Base-by-base conservation (phyloP, 2,329 filamentous ascomycete species). In the Plectosphaerella sp. region DNA sequence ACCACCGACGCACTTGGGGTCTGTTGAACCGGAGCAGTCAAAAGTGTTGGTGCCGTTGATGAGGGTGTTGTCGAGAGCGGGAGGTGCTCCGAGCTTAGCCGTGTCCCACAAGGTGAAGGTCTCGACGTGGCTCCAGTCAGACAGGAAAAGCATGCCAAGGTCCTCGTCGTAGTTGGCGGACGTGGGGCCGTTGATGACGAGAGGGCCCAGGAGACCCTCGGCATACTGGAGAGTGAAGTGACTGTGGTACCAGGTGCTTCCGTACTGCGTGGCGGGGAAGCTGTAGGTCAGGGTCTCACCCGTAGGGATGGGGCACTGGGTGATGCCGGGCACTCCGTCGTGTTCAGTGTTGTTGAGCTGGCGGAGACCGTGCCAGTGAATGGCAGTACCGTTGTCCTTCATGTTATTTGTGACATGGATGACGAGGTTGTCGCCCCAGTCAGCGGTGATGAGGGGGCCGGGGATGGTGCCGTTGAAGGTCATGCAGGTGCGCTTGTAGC, bases 391-490 rank as follows among this genome's bases (percentile, higher is more conserved):
- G 39, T 65, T 64, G 12, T 59, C 59, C 6, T 73, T 74, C 4
- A 87, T 75, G 10, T 78, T 72, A 62, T 88, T 88, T 67, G 80
- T 73, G 54, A 86, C 75, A 37, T 81, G 81, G 48, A 86, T 77
- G 46, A 84, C 67, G 39, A 73, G 64, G 43, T 54, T 59, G 56
- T 76, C 73, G 20, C 73, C 73, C 72, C 72, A 75, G 56, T 74
- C 68, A 49, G 67, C 72, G 4, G 28, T 33, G 28, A 33, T 33
- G 28, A 76, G 72, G 2, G 87, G 87, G 0, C 85, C 88, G 1
- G 87, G 87, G 55, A 81, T 85, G 45, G 82, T 76, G 11, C 79
- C 80, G 62, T 88, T 87, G 62, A 88, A 72, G 28, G 88, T 72
- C 54, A 91, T 76, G 4, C 73, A 75, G 5, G 69, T 57, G 52